A percentile compares a stretch with the other conserved stretches of the same genome.
Conservation (phyloP, 1,284 basidiomycete genomes). For the Tetrapyrgos nigripes region DNA sequence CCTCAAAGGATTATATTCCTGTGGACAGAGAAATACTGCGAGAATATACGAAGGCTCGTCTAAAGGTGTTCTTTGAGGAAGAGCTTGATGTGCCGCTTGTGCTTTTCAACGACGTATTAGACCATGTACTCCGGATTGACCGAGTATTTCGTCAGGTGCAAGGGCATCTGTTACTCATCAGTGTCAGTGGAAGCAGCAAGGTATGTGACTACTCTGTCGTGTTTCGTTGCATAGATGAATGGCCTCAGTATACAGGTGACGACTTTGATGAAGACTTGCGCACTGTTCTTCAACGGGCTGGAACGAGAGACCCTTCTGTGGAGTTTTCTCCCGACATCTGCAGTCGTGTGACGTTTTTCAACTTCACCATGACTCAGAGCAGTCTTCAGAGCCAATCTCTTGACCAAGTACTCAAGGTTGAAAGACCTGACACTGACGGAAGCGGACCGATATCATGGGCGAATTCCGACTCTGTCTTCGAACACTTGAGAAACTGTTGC, state of each 20-base stretch:
- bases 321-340: slow-evolving; percentile 99
- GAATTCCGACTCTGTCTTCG: slow-evolving; percentile 95
- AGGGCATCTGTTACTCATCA: slow-evolving; percentile 95
- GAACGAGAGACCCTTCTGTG: slow-evolving; percentile 96
- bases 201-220: slow-evolving; percentile 93
- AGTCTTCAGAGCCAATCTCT: slow-evolving; percentile 98
- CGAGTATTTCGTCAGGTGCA: slow-evolving; percentile 98
- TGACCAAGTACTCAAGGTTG: slow-evolving; percentile 96
- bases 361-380: slow-evolving; percentile 99
- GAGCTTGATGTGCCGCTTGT: slow-evolving; percentile 99
- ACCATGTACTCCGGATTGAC: slow-evolving; percentile 97
- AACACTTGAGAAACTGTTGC: slow-evolving; percentile 91
- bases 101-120: slow-evolving; percentile 97
- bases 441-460: slow-evolving; percentile 97
- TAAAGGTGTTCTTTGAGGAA: slow-evolving; percentile 96
- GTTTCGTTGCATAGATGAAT: slow-evolving; percentile 99
- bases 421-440: slow-evolving; percentile 95
- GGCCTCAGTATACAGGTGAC: slow-evolving; percentile 95
- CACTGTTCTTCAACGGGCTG: slow-evolving; percentile 90
- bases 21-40: slow-evolving; percentile 94
- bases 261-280: slow-evolving; percentile 99
- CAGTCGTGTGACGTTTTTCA: slow-evolving; percentile 98
- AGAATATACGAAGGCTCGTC: slow-evolving; percentile 95
- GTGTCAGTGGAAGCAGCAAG: slow-evolving; percentile 98
- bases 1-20: slow-evolving; percentile 95